Conservation (phyloP, 345 rosid genomes). For the Corchorus capsularis region DNA sequence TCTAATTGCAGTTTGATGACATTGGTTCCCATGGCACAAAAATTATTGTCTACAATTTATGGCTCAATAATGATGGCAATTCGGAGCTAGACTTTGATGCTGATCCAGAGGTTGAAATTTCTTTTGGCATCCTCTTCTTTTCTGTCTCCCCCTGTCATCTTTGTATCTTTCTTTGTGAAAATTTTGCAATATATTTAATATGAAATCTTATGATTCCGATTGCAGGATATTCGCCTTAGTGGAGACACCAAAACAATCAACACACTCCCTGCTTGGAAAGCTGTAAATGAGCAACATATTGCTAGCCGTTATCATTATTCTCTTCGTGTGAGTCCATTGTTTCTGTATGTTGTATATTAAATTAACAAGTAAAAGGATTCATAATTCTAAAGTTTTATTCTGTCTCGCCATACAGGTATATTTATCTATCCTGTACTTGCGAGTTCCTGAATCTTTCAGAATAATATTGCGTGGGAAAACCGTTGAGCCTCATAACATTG, state of each 20-base stretch:
- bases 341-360: neutral
- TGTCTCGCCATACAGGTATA: constrained; percentile 54
- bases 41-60: constrained; percentile 80
- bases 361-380: neutral
- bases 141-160: neutral
- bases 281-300: constrained; percentile 64
- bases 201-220: constrained; percentile 19
- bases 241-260: constrained; percentile 55
- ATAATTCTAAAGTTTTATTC: constrained; percentile 6
- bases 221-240: constrained; percentile 76
- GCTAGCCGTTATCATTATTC: constrained; percentile 66
- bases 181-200: constrained; percentile 17
- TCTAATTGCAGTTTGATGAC: constrained; percentile 71
- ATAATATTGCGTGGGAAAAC: constrained; percentile 70
- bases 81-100: constrained; percentile 79
- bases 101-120: constrained; percentile 56
- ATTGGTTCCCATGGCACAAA: constrained; percentile 86
- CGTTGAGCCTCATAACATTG: constrained; percentile 82
- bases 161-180: constrained; percentile 1
- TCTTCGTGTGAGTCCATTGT: constrained; percentile 67
- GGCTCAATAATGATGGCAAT: constrained; percentile 66
- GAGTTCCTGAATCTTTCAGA: constrained; percentile 69
- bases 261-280: constrained; percentile 43
- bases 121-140: neutral
- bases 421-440: constrained; percentile 81